These are phyloP conservation scores for Ogataea paraovalis DNA, from an alignment of 805 yeast genomes.

Conservation along the genomic window DNA sequence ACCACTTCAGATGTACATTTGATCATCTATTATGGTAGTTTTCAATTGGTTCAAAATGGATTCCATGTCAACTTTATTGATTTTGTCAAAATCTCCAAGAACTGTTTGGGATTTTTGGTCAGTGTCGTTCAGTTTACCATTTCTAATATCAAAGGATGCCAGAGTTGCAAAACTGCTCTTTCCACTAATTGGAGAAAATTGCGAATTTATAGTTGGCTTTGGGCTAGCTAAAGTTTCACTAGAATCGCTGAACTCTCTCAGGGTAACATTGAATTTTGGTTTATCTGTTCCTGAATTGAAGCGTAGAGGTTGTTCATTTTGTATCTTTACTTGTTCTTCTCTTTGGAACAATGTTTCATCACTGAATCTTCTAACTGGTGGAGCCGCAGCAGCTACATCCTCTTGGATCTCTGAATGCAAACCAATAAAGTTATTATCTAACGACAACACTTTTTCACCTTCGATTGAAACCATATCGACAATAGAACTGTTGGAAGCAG, in stretches of 20 bases:
- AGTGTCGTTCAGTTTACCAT: neutral
- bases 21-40: conserved; percentile 14
- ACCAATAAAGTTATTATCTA: conserved; percentile 55
- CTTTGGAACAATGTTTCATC: neutral
- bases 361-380: neutral
- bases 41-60: conserved; percentile 14
- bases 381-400: neutral
- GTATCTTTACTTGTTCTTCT: neutral
- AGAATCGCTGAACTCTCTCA: conserved; percentile 13
- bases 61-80: conserved; percentile 6
- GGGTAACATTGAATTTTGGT: neutral
- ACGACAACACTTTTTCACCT: conserved; percentile 38
- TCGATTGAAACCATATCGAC: conserved; percentile 41
- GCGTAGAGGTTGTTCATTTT: neutral
- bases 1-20: conserved; percentile 11
- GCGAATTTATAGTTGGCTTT: neutral
- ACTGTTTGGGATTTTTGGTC: neutral
- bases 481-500: conserved; percentile 52
- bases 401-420: conserved; percentile 36
- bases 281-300: neutral
- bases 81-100: conserved; percentile 1
- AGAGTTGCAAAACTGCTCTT: neutral
- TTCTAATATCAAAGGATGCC: neutral
- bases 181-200: conserved; percentile 1
- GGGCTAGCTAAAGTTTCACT: conserved; percentile 11